Evolutionary conservation across 805 yeast species (phyloP).

Genomic region (Hanseniaspora opuntiae): DNA sequence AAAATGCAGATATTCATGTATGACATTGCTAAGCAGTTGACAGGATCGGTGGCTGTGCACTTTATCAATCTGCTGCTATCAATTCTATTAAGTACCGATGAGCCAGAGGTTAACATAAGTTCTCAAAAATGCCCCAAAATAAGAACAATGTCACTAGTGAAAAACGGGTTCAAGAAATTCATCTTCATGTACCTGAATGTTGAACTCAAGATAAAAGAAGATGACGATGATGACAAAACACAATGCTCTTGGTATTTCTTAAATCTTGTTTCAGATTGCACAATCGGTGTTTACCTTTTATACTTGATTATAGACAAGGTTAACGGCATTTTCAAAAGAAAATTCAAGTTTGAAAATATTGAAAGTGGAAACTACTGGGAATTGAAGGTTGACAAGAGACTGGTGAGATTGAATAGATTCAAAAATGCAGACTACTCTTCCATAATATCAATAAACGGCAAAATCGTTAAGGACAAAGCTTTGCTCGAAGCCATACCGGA

Average conservation of each 20-base stretch:
- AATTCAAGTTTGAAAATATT: constrained; percentile 28
- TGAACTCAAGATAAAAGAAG: not conserved
- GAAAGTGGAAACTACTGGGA: constrained; percentile 33
- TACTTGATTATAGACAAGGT: constrained; percentile 44
- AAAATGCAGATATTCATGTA: constrained; percentile 81
- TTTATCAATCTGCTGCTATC: constrained; percentile 61
- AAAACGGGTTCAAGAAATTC: not conserved
- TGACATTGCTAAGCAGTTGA: constrained; percentile 78
- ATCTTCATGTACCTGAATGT: not conserved
- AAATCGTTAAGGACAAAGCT: not conserved
- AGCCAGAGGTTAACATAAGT: constrained; percentile 8
- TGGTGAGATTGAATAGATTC: not conserved
- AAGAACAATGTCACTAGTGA: not conserved
- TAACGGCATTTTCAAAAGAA: constrained; percentile 29
- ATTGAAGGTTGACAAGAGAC: constrained; percentile 2
- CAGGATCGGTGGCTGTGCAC: constrained; percentile 80
- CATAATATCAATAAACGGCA: constrained; percentile 6
- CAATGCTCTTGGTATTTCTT: constrained; percentile 95
- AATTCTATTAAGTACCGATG: constrained; percentile 34
- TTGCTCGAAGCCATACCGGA: not conserved
- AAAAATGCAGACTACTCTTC: constrained; percentile 8
- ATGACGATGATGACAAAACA: constrained; percentile 35
- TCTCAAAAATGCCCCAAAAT: not conserved
- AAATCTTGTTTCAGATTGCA: constrained; percentile 78
- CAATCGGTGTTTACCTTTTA: constrained; percentile 77